A percentile compares a stretch with the other conserved stretches of the same genome.
Conservation (phyloP, 371 early-diverging fungal species). For the Mucor plumbeus region DNA sequence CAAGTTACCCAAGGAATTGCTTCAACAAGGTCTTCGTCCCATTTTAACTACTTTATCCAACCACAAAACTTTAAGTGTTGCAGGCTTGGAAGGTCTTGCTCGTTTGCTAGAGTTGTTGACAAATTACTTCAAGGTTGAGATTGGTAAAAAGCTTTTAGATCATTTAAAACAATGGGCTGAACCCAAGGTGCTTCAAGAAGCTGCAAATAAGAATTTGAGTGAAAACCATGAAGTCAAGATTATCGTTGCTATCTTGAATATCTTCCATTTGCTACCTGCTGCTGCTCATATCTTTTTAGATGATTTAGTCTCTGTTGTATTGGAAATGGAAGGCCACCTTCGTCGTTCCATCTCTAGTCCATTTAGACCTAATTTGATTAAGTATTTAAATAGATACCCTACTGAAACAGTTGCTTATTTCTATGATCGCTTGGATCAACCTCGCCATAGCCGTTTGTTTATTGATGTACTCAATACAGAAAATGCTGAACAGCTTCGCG, state of each 20-base stretch:
- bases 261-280: constrained; percentile 92
- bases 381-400: constrained; percentile 88
- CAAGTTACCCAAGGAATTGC: constrained; percentile 93
- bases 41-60: constrained; percentile 95
- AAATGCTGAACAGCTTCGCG: constrained; percentile 70
- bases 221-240: constrained; percentile 93
- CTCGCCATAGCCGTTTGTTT: constrained; percentile 69
- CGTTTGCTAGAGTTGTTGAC: constrained; percentile 91
- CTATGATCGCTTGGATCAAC: constrained; percentile 68
- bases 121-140: constrained; percentile 98
- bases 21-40: constrained; percentile 95
- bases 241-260: constrained; percentile 92
- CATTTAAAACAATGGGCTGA: constrained; percentile 94
- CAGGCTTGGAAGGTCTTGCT: constrained; percentile 93
- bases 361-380: constrained; percentile 88
- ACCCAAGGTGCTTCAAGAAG: constrained; percentile 80
- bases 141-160: constrained; percentile 95
- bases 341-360: constrained; percentile 90
- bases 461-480: constrained; percentile 69
- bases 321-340: constrained; percentile 84
- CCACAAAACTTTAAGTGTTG: constrained; percentile 89
- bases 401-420: constrained; percentile 88
- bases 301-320: constrained; percentile 82
- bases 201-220: constrained; percentile 75
- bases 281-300: constrained; percentile 92